Evolutionary conservation across 2,329 filamentous ascomycete species (phyloP), one percentile per base, ranked within the genome.

Genomic region (Monascus ruber): DNA sequence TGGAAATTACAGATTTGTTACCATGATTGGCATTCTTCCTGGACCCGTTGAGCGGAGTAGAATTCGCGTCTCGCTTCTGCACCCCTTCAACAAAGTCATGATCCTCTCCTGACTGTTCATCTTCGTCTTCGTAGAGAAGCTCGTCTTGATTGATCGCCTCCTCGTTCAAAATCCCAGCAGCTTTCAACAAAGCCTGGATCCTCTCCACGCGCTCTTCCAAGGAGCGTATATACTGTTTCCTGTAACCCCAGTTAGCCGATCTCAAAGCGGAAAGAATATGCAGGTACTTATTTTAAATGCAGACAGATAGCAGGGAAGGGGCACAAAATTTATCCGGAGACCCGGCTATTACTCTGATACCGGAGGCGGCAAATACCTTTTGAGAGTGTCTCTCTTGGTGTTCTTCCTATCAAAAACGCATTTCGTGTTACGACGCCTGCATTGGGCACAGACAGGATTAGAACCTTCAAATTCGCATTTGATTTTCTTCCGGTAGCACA

Each of bases 401-500:
- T 93, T 85, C 34, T 91, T 84, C 56, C 91, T 83, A 2, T 87
- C 93, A 59, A 94, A 94, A 52, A 91, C 77, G 64, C 89, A 95
- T 53, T 88, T 84, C 5, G 85, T 91, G 70, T 93, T 94, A 70
- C 94, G 93, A 61, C 94, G 94, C 58, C 81, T 80, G 63, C 88
- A 95, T 64, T 94, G 88, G 5, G 83, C 82, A 66, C 88, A 95
- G 17, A 45, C 36, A 5, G 40, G 28, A 38, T 81, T 76, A 24
- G 86, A 85, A 55, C 87, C 75, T 65, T 91, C 91, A 49, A 87
- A 84, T 59, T 94, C 87, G 64, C 89, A 95, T 68, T 94, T 94
- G 65, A 94, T 89, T 65, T 83, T 70, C 64, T 76, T 80, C 66
- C 87, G 91, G 55, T 85, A 76, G 59, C 88, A 95, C 85, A 88